These are phyloP conservation scores for Xerocomus brunneocitrinus DNA, from an alignment of 768 basidiomycete species.

Conservation along the genomic window DNA sequence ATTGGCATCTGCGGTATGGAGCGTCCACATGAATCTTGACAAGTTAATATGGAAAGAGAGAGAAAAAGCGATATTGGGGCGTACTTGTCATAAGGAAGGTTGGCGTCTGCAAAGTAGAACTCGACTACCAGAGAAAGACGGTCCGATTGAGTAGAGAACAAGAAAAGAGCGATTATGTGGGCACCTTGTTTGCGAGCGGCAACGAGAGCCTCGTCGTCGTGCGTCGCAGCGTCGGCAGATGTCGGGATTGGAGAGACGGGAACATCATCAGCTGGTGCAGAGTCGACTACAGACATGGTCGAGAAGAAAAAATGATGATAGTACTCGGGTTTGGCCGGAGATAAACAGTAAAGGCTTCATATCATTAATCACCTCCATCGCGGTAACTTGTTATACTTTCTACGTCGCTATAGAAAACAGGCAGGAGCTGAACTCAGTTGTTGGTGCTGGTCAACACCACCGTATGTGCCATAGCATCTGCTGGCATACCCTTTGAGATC, in stretches of 20 bases:
- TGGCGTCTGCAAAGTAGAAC: constrained; percentile 96
- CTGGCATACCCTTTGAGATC: no score
- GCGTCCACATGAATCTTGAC: constrained; percentile 88
- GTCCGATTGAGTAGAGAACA: background rate
- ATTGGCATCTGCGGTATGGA: constrained; percentile 72
- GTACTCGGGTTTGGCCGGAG: background rate
- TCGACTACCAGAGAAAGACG: constrained; percentile 52
- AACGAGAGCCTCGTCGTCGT: constrained; percentile 40
- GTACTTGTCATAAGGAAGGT: constrained; percentile 86
- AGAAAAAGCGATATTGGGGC: constrained; percentile 9
- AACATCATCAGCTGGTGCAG: constrained; percentile 1
- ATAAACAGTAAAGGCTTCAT: background rate
- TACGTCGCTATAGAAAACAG: no score
- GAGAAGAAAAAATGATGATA: background rate
- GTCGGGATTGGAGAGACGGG: constrained; percentile 2
- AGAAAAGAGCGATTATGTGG: background rate
- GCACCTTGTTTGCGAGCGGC: constrained; percentile 56
- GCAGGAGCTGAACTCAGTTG: no score
- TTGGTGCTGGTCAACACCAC: no score
- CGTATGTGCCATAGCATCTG: no score
- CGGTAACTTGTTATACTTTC: no score
- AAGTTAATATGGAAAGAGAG: background rate
- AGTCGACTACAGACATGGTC: constrained; percentile 23
- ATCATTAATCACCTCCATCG: no score
- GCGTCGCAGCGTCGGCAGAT: constrained; percentile 14